Evolutionary conservation across 345 rosid genomes (phyloP), one percentile per base, ranked within the genome.

Genomic region (Nasturtium officinale): DNA sequence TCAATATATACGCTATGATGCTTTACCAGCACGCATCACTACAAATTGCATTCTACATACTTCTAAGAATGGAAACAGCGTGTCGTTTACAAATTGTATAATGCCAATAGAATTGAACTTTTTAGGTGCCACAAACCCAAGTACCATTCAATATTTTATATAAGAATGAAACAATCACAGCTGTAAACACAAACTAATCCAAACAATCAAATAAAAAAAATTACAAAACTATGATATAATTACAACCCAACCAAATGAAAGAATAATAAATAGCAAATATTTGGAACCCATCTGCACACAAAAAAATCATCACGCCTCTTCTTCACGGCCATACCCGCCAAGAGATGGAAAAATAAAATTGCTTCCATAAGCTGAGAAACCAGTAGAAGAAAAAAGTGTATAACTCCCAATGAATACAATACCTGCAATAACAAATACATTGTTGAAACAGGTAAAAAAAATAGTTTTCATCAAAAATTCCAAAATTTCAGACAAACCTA

Each of bases 331-430:
- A 60, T 23, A 60, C 13, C 32, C 55, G 40, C 38, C 67, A 71
- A 70, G 65, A 59, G 37, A 53, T 53, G 0, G 7, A 5, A 47
- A 47, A 16, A 1, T 10, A 35, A 2, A 16, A 35, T 50, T 52
- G 62, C 69, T 61, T 61, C 69, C 62, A 43, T 42, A 53, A 61
- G 51, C 28, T 50, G 52, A 50, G 61, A 71, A 72, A 29, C 65
- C 57, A 64, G 30, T 15, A 15, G 25, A 9, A 53, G 13, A 51
- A 52, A 38, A 51, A 0, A 5, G n/a, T 63, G 32, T n/a, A 30
- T 53, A 64, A 17, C 50, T 46, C 38, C 48, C 38, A 55, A 4
- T 52, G 37, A 37, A 51, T 50, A 53, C 56, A 53, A 40, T 29
- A 63, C 58, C 77, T 73, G 56, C 64, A 64, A 73, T n/a, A 42